A percentile compares a stretch with the other conserved stretches of the same genome.
Conservation (phyloP, 2,329 filamentous ascomycete species). For the Aspergillus neotritici region DNA sequence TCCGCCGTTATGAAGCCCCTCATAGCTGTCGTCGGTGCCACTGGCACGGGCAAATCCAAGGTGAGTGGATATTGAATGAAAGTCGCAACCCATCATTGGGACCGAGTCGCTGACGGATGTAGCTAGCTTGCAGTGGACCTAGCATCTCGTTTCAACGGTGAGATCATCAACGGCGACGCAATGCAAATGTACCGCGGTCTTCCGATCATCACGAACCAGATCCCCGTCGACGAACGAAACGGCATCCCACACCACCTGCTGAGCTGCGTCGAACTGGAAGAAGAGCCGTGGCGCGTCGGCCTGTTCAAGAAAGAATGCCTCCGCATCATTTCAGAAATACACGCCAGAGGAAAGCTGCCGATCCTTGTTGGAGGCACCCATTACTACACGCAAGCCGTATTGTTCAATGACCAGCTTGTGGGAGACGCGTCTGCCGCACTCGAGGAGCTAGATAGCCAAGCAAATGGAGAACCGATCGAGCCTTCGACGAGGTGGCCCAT, state of each 20-base stretch:
- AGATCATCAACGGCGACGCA: conserved; percentile 94
- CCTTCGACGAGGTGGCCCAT: conserved; percentile 57
- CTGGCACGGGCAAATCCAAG: conserved; percentile 89
- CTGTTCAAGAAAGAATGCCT: conserved; percentile 67
- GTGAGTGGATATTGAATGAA: conserved; percentile 44
- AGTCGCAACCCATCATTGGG: background rate
- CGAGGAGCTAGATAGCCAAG: conserved; percentile 22
- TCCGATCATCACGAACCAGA: conserved; percentile 93
- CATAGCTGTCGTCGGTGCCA: conserved; percentile 79
- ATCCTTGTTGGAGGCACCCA: conserved; percentile 92
- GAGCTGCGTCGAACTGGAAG: conserved; percentile 66
- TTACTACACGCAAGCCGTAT: conserved; percentile 85
- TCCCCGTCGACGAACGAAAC: conserved; percentile 66
- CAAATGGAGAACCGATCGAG: conserved; percentile 10
- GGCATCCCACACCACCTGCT: conserved; percentile 85
- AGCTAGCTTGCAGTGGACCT: conserved; percentile 80
- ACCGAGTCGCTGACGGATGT: conserved; percentile 21
- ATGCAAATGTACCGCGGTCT: conserved; percentile 95
- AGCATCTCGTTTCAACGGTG: conserved; percentile 75
- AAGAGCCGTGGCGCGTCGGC: conserved; percentile 78
- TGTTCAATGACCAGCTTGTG: conserved; percentile 70
- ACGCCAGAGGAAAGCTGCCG: conserved; percentile 69
- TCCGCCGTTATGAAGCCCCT: conserved; percentile 50
- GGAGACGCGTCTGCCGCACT: conserved; percentile 25
- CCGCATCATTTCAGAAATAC: conserved; percentile 69